Evolutionary conservation across 352 stramenopile species (phyloP), one percentile per base, ranked within the genome.

Genomic region (Globisporangium cederbergense): DNA sequence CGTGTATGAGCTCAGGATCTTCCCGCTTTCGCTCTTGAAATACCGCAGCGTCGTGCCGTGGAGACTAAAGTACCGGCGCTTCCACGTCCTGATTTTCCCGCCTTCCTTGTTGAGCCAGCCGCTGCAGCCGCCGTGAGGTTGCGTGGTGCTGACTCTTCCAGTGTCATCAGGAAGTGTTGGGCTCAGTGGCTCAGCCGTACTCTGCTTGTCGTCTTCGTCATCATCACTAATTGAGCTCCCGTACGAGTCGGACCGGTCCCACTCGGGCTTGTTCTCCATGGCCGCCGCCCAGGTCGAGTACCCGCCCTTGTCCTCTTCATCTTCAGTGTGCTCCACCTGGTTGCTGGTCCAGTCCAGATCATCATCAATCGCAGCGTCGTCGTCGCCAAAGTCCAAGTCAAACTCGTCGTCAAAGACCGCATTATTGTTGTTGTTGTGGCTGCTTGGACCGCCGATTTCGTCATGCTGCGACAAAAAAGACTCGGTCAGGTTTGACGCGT

Each of bases 61-160:
- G 3, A 95, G 70, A 0, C 78, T 90, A 60, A 91, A 95, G 63
- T 87, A 95, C 13, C 83, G 79, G 0, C 70, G 74, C 64, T 92
- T 90, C 82, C 84, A 93, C 25, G 63, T 88, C 73, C 89, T 91
- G 22, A 90, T 67, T 11, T 68, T 77, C 1, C 69, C 73, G 6
- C 82, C 81, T 74, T 92, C 71, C 62, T 92, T 91, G 46, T 73
- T 74, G 8, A 95, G 66, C 86, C 86, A 95, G 0, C 86, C 86
- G 2, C 74, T 73, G 68, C 81, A 89, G 1, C 60, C 28, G 3
- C 54, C 36, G 10, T 42, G 36, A 11, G 36, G 14, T 18, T 40
- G 42, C 5, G 55, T 16, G 1, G 30, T 18, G 55, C 30, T 40
- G 38, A 3, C 9, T 14, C 38, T 22, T 60, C 13, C 43, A n/a